Evolutionary conservation across 108 stramenopile species (phyloP).

Genomic region (Schizochytrium sp.): DNA sequence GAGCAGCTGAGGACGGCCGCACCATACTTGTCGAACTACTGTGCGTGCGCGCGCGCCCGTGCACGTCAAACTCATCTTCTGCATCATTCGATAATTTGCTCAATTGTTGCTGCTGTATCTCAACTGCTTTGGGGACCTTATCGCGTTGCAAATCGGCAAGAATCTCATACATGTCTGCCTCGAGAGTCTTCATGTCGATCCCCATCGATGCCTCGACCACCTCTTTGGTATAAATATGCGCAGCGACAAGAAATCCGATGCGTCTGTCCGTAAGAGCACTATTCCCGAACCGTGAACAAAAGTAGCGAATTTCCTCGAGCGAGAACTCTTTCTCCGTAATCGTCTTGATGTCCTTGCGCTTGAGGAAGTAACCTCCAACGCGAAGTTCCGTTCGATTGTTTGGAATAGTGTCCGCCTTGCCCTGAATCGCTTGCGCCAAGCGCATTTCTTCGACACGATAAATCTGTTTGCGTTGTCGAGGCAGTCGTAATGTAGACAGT

Average conservation of each 20-base stretch:
- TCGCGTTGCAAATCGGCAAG: background rate
- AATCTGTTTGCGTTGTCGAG: background rate
- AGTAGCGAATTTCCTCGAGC: background rate
- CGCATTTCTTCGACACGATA: background rate
- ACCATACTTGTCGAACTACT: background rate
- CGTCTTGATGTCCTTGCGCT: background rate
- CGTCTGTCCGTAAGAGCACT: background rate
- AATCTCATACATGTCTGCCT: background rate
- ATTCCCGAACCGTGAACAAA: background rate
- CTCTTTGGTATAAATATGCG: background rate
- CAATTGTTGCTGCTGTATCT: background rate
- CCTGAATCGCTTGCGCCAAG: background rate
- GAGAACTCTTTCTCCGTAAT: background rate
- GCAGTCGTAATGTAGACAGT: background rate
- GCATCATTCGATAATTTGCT: background rate
- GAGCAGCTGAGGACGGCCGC: no score
- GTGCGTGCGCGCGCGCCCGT: background rate
- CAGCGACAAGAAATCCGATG: background rate
- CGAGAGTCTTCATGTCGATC: background rate
- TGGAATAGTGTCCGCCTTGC: background rate
- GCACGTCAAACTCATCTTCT: background rate
- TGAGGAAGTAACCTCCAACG: background rate
- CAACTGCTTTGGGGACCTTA: background rate
- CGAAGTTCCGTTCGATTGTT: background rate
- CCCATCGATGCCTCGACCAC: background rate